A percentile compares a stretch with the other conserved stretches of the same genome.
These are phyloP conservation scores for Xylaria polymorpha DNA, from an alignment of 2,329 filamentous ascomycete genomes.

Conservation along the genomic window DNA sequence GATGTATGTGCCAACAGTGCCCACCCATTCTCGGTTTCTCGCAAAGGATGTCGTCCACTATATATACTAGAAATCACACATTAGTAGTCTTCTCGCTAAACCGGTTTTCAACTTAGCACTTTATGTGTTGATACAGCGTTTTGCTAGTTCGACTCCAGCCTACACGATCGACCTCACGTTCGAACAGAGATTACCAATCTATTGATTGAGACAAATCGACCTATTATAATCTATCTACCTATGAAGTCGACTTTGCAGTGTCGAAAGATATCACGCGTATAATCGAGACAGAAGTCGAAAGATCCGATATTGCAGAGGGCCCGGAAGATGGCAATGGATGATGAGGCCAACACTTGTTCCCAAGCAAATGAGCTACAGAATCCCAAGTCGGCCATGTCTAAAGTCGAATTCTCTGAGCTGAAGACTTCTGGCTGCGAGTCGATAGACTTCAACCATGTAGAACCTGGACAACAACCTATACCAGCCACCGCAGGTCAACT, in stretches of 20 bases:
- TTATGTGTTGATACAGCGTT: not conserved
- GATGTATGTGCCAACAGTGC: not conserved
- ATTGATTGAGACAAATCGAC: not conserved
- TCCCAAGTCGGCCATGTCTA: not conserved
- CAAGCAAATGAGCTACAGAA: no score
- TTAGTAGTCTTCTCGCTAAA: not conserved
- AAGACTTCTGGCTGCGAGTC: slow-evolving; percentile 18
- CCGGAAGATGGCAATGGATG: not conserved
- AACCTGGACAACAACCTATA: slow-evolving; percentile 27
- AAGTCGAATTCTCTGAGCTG: not conserved
- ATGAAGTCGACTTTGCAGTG: not conserved
- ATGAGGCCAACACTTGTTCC: not conserved
- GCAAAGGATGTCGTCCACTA: not conserved
- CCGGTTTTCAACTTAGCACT: not conserved
- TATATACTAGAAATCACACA: not conserved
- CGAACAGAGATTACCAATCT: not conserved
- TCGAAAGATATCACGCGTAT: not conserved
- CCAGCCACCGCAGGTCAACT: slow-evolving; percentile 38
- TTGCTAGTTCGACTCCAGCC: not conserved
- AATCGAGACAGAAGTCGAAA: not conserved
- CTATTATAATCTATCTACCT: not conserved
- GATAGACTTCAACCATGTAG: slow-evolving; percentile 34
- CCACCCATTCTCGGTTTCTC: not conserved
- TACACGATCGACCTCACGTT: not conserved
- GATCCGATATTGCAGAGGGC: not conserved